These are phyloP conservation scores for Xylariaceae sp. DNA, from an alignment of 2,329 filamentous ascomycete genomes.

Conservation along the genomic window DNA sequence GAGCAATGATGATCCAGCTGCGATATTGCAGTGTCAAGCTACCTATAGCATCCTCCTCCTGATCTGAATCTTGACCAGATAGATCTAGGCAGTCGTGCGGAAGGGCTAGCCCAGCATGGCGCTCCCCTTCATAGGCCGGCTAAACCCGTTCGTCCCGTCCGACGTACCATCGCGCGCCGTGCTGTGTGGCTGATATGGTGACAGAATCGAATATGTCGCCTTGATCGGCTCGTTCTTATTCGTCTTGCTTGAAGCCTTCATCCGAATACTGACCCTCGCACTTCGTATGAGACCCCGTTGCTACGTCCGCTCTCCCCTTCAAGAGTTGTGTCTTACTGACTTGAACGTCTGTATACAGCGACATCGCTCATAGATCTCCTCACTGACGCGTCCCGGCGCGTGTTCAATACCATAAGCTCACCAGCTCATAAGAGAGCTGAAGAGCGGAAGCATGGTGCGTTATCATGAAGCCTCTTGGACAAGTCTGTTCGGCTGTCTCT, in stretches of 20 bases:
- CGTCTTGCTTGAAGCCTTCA: conserved; percentile 73
- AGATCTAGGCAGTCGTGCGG: background rate
- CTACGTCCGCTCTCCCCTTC: background rate
- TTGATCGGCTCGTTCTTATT: conserved; percentile 79
- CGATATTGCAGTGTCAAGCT: conserved; percentile 21
- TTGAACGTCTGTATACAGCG: conserved; percentile 48
- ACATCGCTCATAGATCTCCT: conserved; percentile 74
- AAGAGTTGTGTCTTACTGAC: conserved; percentile 18
- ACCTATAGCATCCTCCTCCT: conserved; percentile 11
- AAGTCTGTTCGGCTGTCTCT: conserved; percentile 48
- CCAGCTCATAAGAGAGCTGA: conserved; percentile 63
- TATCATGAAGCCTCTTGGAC: background rate
- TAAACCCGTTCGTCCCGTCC: conserved; percentile 34
- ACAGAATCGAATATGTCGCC: conserved; percentile 78
- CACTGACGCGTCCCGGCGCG: conserved; percentile 72
- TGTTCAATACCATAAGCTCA: conserved; percentile 76
- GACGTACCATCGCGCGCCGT: background rate
- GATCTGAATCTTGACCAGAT: conserved; percentile 5
- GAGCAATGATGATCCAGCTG: conserved; percentile 19
- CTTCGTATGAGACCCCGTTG: conserved; percentile 57
- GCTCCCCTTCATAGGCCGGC: conserved; percentile 38
- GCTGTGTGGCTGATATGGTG: conserved; percentile 13
- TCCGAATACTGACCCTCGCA: conserved; percentile 80
- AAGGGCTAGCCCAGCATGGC: conserved; percentile 29
- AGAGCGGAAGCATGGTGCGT: conserved; percentile 59